Evolutionary conservation across 352 stramenopile genomes (phyloP), one percentile per base, ranked within the genome.

Genomic region (Globisporangium parvum): DNA sequence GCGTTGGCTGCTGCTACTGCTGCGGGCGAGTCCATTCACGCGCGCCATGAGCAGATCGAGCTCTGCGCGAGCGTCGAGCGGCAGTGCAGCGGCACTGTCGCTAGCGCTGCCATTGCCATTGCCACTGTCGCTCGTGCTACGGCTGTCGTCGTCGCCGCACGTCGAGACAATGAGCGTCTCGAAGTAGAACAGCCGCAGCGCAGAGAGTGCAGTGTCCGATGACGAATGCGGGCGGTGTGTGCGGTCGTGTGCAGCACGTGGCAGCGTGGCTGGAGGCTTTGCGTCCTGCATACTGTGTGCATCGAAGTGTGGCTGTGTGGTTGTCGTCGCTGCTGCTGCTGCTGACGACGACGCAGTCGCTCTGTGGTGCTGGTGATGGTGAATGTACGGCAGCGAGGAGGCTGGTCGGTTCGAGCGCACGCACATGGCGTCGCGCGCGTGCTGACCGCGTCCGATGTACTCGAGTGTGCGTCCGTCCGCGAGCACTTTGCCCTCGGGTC

Each of bases 401-500:
- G 70, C 71, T 0, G 71, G 58, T 15, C 56, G 53, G 10, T 50
- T 51, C 15, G 66, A 63, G 12, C 73, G 66, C 50, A 88, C 77
- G 62, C 78, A 80, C 23, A 73, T 66, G 26, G 76, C 79, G 45
- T 89, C 76, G 6, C 55, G n/a, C n/a, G 60, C 59, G 47, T 87
- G 75, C 37, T 62, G 73, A 46, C 62, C 79, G 15, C 73, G 68
- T 1, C 76, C 76, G 1, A 69, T 57, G 69, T 88, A 90, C 66
- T 80, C 75, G 41, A 75, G 63, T 17, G 79, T 87, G 55, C 71
- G 68, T 48, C 66, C 60, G 53, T 90, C 79, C 20, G 75, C 77
- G 60, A 77, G 75, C 35, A 90, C 50, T 48, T 72, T 72, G 47
- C 75, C 79, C 31, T 80, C 66, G 37, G 67, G 75, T 45, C 66